Base-by-base conservation (phyloP, 306 rosid species). In the Alnus rubra region DNA sequence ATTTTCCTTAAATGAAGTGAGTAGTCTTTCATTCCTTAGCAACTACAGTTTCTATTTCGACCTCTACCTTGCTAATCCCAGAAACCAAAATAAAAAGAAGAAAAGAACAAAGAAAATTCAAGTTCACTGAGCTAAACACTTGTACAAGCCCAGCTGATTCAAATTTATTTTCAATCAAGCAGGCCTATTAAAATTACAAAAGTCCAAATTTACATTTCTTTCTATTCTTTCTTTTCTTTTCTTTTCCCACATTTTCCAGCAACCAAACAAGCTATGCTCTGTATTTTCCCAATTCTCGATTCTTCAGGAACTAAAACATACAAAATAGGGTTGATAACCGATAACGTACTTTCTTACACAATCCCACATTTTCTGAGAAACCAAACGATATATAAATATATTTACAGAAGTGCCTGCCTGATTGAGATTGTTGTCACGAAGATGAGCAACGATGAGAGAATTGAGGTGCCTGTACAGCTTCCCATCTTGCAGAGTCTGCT, bases 391-490 rank as follows among this genome's bases (percentile, higher is more conserved):
- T n/a, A 58, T 6, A 8, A 23, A 55, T 5, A 55, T 2, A 8
- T 58, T 4, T 23, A 23, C 7, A 58, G 1, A 42, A 67, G 31
- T 16, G 42, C 79, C 80, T 82, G 77, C 96, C 94, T 94, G 98
- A 75, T 83, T 85, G 78, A 92, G 90, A 86, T 89, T 92, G 79
- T 85, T 86, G 79, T 88, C 91, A 9, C 94, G 92, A 84, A 94
- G 98, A 84, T 92, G 94, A 77, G 94, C 90, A 28, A 94, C 97
- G 59, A 94, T 90, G 64, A 94, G 97, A 72, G 97, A 86, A 82
- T 89, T 89, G 88, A 92, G 83, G 59, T 88, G 85, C 65, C 97
- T 88, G 88, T 76, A 84, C 63, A 90, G 94, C 82, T 87, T 90
- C 65, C 93, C 97, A 78, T 88, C 94, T 76, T 84, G 93, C 78